Evolutionary conservation across 2,329 filamentous ascomycete species (phyloP), one percentile per base, ranked within the genome.

Genomic region (Cladosporium sphaerospermum): DNA sequence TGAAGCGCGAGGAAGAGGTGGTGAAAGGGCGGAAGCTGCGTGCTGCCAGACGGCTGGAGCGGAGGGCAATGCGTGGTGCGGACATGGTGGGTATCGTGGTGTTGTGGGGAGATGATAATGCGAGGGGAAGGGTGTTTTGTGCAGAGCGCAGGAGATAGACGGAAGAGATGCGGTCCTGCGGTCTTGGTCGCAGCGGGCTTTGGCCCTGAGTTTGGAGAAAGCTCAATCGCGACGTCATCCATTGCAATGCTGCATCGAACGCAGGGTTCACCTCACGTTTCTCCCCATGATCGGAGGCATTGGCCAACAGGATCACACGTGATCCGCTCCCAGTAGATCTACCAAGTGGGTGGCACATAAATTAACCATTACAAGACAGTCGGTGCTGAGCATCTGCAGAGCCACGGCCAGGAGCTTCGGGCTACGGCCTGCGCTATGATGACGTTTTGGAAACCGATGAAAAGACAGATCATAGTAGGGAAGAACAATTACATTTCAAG

Each of bases 31-130:
- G 63, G 42, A 66, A 61, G 48, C 67, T 60, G 43, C 66, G 62
- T 43, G 70, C 53, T 3, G 70, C 62, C 32, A 75, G 67, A 56
- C 76, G 71, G 54, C 73, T 64, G 16, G 73, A 71, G 67, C 76
- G 74, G 57, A 71, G 59, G 33, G 74, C 63, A 18, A 76, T 59
- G 57, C 75, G 71, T 46, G 73, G 66, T 28, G 72, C 69, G 49
- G 73, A 69, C 78, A 81, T 80, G 43, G 5, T 45, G 37, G 33
- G 6, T n/a, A 14, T 39, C n/a, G 23, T 62, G 46, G 14, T 47
- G 49, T 28, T 33, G 48, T 16, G 48, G 16, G 16, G 40, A 44
- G 28, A 3, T 51, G 37, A 14, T 5, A 28, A 28, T 28, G 23
- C 7, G 23, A 28, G 23, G 7, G 7, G 3, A 2, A 28, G 23